Percentiles rank a stretch among this genome's conserved stretches.
Evolutionary conservation across 2,329 filamentous ascomycete species (phyloP).

Genomic region (Madurella fahalii): DNA sequence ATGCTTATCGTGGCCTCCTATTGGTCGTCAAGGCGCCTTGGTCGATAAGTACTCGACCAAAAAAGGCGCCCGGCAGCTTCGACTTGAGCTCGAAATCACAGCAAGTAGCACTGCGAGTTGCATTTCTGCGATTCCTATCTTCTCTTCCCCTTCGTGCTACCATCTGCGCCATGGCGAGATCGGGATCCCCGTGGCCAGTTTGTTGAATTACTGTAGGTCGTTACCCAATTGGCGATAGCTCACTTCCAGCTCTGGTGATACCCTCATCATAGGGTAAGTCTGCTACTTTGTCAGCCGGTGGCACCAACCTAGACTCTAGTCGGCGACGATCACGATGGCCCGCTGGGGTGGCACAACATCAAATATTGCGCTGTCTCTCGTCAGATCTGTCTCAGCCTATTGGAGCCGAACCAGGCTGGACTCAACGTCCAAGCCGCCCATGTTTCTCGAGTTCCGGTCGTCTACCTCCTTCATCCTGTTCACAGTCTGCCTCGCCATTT

Average conservation of each 20-base stretch:
- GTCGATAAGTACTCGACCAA: background rate
- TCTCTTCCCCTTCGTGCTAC: no score
- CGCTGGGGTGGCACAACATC: background rate
- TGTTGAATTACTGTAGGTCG: no score
- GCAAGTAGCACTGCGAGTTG: no score
- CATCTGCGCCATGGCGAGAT: no score
- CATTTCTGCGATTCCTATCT: no score
- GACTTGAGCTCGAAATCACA: no score
- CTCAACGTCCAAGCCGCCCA: constrained; percentile 27
- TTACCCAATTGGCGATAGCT: background rate
- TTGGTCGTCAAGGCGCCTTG: background rate
- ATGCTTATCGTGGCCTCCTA: background rate
- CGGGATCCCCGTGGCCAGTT: no score
- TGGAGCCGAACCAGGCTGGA: background rate
- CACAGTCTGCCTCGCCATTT: constrained; percentile 32
- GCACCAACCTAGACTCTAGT: background rate
- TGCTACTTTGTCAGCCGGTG: background rate
- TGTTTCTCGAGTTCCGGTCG: constrained; percentile 36
- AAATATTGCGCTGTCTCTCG: background rate
- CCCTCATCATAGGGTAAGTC: background rate
- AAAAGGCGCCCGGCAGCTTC: no score
- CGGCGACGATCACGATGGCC: background rate
- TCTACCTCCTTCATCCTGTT: constrained; percentile 37
- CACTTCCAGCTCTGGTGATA: background rate
- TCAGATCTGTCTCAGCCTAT: background rate